Evolutionary conservation across 495 filamentous ascomycete species (phyloP).

Genomic region (Podospora conica): DNA sequence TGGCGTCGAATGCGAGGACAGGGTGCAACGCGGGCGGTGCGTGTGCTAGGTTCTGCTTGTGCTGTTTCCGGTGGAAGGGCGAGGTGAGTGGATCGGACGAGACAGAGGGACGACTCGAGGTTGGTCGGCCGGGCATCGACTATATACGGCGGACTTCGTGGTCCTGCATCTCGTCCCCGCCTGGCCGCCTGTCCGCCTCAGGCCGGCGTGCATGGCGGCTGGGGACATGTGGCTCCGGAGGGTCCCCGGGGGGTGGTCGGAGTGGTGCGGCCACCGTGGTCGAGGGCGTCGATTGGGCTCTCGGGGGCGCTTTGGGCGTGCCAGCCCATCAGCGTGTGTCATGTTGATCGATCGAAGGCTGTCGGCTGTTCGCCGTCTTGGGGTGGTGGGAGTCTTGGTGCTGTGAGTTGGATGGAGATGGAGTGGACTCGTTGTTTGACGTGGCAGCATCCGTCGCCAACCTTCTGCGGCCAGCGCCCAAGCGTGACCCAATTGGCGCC

Average conservation of each 20-base stretch:
- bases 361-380: too few species aligned
- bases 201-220: neutral
- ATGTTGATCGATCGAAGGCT: neutral
- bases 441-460: conserved; percentile 27
- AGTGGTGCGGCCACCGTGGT: conserved; percentile 17
- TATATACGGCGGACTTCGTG: neutral
- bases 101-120: neutral
- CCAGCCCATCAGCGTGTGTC: neutral
- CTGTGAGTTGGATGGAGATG: neutral
- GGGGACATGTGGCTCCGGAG: neutral
- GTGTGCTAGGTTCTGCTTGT: neutral
- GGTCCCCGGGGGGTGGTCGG: neutral
- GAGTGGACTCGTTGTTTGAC: conserved; percentile 16
- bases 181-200: neutral
- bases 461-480: conserved; percentile 4
- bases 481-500: conserved; percentile 15
- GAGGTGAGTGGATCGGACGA: neutral
- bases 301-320: neutral
- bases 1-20: conserved; percentile 15
- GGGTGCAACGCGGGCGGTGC: neutral
- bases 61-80: neutral
- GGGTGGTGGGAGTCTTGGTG: conserved; percentile 1
- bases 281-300: conserved; percentile 24
- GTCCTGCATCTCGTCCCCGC: neutral
- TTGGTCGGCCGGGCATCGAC: neutral